phyloP scores from a whole-genome alignment of 202 grass and related monocot genomes.

The Eragrostis tef region DNA sequence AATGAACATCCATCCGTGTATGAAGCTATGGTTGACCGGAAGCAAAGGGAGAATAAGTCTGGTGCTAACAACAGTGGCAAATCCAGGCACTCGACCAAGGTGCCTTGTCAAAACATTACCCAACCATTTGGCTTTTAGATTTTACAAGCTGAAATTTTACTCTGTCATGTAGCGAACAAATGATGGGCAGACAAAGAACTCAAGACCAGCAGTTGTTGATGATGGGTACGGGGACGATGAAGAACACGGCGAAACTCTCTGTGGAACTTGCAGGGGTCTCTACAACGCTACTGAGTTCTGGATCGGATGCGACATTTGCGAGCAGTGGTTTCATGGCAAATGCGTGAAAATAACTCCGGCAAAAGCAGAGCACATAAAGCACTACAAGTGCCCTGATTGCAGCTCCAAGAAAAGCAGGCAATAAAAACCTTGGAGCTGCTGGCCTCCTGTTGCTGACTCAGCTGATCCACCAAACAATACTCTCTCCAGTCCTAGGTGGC shows the following conservation, averaged over 20 bases:
- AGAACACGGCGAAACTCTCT: slow-evolving; percentile 90
- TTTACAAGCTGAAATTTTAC: neutral
- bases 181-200: slow-evolving; percentile 65
- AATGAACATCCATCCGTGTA: slow-evolving; percentile 82
- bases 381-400: slow-evolving; percentile 97
- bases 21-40: slow-evolving; percentile 67
- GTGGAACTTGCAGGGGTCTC: slow-evolving; percentile 67
- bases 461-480: too few relatives aligned
- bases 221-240: slow-evolving; percentile 61
- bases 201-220: slow-evolving; percentile 27
- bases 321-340: slow-evolving; percentile 97
- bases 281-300: slow-evolving; percentile 84
- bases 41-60: slow-evolving; percentile 63
- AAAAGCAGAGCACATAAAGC: slow-evolving; percentile 91
- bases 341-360: slow-evolving; percentile 91
- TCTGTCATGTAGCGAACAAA: slow-evolving; percentile 52
- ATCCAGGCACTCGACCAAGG: slow-evolving; percentile 81
- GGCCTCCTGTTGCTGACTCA: too few relatives aligned
- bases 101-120: neutral
- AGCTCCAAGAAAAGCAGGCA: slow-evolving; percentile 87
- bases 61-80: slow-evolving; percentile 79
- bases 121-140: neutral
- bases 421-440: slow-evolving; percentile 31
- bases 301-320: slow-evolving; percentile 96
- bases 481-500: too few relatives aligned